Percentiles rank a stretch among this genome's conserved stretches.
These are phyloP conservation scores for Tricholoma furcatifolium DNA, from an alignment of 768 basidiomycete genomes.

Conservation along the genomic window DNA sequence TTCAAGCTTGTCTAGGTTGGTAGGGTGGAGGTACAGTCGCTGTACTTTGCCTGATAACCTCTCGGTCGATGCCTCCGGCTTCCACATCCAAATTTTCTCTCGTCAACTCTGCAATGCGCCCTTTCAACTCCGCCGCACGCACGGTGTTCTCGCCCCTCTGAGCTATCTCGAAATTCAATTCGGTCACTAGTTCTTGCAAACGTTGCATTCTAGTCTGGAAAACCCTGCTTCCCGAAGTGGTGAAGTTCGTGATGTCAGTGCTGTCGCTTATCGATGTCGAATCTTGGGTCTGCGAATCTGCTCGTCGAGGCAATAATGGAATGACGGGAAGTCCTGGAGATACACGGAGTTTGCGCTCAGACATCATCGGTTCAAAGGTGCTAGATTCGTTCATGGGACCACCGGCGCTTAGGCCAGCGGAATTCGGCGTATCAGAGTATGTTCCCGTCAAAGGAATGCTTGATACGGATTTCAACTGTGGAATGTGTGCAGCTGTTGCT, in stretches of 20 bases:
- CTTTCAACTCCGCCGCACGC: constrained; percentile 4
- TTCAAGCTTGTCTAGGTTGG: constrained; percentile 1
- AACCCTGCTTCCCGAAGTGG: not conserved
- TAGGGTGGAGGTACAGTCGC: constrained; percentile 4
- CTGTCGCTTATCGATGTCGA: not conserved
- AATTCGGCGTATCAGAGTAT: not conserved
- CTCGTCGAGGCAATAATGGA: not conserved
- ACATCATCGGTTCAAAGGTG: not conserved
- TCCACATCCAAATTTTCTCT: constrained; percentile 2
- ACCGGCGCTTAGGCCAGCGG: not conserved
- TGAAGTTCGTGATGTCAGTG: not conserved
- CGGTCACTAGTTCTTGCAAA: constrained; percentile 5
- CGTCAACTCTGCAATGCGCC: constrained; percentile 8
- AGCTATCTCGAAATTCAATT: constrained; percentile 1
- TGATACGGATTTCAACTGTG: too few relatives aligned
- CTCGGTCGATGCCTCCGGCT: not conserved
- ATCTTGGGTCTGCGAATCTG: not conserved
- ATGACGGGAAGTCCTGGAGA: too few relatives aligned
- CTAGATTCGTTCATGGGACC: not conserved
- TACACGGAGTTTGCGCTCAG: not conserved
- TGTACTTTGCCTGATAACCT: not conserved
- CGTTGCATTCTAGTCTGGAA: constrained; percentile 5
- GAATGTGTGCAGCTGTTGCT: not conserved
- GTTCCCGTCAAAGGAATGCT: not conserved
- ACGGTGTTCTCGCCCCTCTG: not conserved